These are phyloP conservation scores for Phytopythium oedochilum DNA, from an alignment of 352 stramenopile genomes.

Conservation along the genomic window DNA sequence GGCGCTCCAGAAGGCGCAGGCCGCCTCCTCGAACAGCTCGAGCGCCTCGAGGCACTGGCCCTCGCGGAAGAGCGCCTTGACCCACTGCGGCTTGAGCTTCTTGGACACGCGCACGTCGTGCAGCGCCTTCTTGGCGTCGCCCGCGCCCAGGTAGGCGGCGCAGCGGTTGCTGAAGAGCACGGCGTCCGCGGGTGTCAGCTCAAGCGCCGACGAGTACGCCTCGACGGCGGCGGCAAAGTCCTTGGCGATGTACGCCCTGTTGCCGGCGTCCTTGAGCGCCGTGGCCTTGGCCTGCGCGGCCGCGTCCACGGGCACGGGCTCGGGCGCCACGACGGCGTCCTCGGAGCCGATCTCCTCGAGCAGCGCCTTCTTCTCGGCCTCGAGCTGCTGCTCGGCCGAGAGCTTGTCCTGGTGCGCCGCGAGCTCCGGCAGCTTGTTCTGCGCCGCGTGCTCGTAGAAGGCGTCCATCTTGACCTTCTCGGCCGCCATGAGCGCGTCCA, in stretches of 20 bases:
- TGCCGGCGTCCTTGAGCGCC: constrained; percentile 64
- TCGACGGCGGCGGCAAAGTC: constrained; percentile 45
- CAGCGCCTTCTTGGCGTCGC: constrained; percentile 59
- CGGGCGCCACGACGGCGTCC: constrained; percentile 42
- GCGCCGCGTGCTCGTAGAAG: constrained; percentile 44
- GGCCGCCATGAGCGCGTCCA: constrained; percentile 50
- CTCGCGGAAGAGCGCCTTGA: constrained; percentile 82
- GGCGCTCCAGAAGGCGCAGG: constrained; percentile 64
- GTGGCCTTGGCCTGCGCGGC: constrained; percentile 30
- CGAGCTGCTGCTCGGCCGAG: constrained; percentile 26
- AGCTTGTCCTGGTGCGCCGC: constrained; percentile 10
- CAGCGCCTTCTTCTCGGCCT: constrained; percentile 40
- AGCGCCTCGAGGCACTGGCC: constrained; percentile 78
- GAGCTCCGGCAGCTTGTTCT: constrained; percentile 20
- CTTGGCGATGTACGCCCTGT: constrained; percentile 66
- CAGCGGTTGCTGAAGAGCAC: constrained; percentile 84
- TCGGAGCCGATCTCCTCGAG: constrained; percentile 34
- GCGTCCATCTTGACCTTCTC: constrained; percentile 62
- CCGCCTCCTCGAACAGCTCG: constrained; percentile 67
- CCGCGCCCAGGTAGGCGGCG: constrained; percentile 51
- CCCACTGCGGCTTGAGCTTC: constrained; percentile 79
- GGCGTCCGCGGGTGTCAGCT: constrained; percentile 44
- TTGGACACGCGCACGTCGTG: constrained; percentile 74
- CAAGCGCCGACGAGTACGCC: constrained; percentile 62
- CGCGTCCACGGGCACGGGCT: constrained; percentile 30